A percentile compares a stretch with the other conserved stretches of the same genome.
Conservation (phyloP, 2,329 filamentous ascomycete species). For the Phaeoacremonium minimum region DNA sequence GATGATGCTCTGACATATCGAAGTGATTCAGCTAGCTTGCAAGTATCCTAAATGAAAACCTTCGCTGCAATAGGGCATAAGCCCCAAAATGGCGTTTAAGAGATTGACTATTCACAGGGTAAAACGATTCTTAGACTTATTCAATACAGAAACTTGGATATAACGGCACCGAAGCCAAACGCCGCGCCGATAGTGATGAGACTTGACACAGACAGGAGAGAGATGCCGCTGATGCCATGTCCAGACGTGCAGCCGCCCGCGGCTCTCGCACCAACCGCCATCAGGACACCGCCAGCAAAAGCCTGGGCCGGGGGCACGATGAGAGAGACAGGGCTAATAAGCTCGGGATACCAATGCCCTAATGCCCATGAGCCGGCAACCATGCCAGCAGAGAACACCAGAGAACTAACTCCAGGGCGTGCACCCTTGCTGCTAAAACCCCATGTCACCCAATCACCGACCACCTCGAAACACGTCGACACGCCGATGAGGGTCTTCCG, state of each 20-base stretch:
- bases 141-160: neutral
- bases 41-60: too few species aligned
- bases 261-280: conserved; percentile 56
- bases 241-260: conserved; percentile 66
- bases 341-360: conserved; percentile 22
- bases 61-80: too few species aligned
- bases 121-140: too few species aligned
- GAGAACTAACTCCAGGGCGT: conserved; percentile 30
- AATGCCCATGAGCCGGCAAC: conserved; percentile 39
- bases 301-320: conserved; percentile 29
- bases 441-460: conserved; percentile 47
- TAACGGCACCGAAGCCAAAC: conserved; percentile 29
- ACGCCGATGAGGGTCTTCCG: conserved; percentile 54
- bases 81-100: too few species aligned
- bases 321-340: conserved; percentile 18
- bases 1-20: too few species aligned
- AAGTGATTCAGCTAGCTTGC: too few species aligned
- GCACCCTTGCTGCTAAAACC: conserved; percentile 17
- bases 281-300: conserved; percentile 48
- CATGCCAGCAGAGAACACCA: conserved; percentile 50
- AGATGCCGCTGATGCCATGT: conserved; percentile 65
- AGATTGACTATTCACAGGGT: too few species aligned
- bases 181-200: conserved; percentile 55
- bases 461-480: conserved; percentile 57
- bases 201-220: conserved; percentile 57